phyloP scores from a whole-genome alignment of 1,284 basidiomycete genomes.

The Pseudozyma thailandica region DNA sequence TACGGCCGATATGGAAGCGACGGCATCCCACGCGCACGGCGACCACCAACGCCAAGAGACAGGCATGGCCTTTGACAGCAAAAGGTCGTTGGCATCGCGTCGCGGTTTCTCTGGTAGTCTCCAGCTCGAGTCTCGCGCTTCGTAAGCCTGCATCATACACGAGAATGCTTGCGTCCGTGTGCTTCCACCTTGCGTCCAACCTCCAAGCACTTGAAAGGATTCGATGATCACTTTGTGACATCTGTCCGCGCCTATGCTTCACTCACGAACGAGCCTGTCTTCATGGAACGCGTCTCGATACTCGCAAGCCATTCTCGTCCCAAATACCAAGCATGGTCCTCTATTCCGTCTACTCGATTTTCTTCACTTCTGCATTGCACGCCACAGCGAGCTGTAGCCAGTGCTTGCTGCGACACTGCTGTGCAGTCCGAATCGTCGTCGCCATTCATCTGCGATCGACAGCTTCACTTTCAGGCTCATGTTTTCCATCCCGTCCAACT shows the following conservation, averaged over 20 bases:
- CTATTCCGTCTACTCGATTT: neutral
- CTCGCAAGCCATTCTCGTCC: slow-evolving; percentile 17
- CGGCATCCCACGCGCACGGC: slow-evolving; percentile 2
- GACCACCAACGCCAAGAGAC: slow-evolving; percentile 12
- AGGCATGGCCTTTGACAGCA: slow-evolving; percentile 18
- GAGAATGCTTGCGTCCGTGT: neutral
- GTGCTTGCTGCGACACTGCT: neutral
- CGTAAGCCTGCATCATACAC: slow-evolving; percentile 4
- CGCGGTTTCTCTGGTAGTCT: slow-evolving; percentile 47
- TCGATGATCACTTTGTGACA: neutral
- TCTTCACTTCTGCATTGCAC: neutral
- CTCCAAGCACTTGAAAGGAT: too few species aligned
- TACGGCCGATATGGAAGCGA: slow-evolving; percentile 8
- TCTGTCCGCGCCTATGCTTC: too few species aligned
- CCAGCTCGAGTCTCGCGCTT: slow-evolving; percentile 20
- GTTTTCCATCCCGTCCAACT: slow-evolving; percentile 1
- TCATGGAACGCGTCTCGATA: slow-evolving; percentile 18
- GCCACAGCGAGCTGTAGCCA: neutral
- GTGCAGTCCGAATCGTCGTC: neutral
- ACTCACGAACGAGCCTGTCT: slow-evolving; percentile 3
- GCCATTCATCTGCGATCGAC: neutral
- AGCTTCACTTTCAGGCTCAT: neutral
- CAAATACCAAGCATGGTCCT: slow-evolving; percentile 5
- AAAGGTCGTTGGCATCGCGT: slow-evolving; percentile 35
- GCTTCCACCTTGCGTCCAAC: too few species aligned